These are phyloP conservation scores for Escovopsis sp. DNA, from an alignment of 2,329 filamentous ascomycete genomes.

Conservation along the genomic window DNA sequence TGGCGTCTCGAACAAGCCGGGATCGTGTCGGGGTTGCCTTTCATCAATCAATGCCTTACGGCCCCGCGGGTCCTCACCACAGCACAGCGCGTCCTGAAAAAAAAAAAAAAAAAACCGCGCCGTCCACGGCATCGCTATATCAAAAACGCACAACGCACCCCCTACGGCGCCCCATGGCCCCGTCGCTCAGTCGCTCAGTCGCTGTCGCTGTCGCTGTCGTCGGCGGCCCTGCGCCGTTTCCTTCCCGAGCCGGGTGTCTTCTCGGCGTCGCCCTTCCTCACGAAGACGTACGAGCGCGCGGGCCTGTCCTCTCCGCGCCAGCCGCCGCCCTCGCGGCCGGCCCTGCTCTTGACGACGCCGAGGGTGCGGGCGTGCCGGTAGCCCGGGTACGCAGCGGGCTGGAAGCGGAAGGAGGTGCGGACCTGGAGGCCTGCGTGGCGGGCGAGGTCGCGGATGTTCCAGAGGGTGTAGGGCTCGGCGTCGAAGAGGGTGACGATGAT, in stretches of 20 bases:
- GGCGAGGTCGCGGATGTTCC: slow-evolving; percentile 83
- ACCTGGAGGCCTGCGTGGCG: slow-evolving; percentile 62
- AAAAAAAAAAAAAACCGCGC: too few relatives aligned
- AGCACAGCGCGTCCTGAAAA: too few relatives aligned
- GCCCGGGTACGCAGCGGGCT: slow-evolving; percentile 51
- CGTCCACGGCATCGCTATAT: too few relatives aligned
- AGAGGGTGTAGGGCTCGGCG: slow-evolving; percentile 84
- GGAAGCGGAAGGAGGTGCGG: slow-evolving; percentile 55
- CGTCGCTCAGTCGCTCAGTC: too few relatives aligned
- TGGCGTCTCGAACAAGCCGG: too few relatives aligned
- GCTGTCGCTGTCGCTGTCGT: slow-evolving; percentile 8
- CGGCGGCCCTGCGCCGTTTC: slow-evolving; percentile 18
- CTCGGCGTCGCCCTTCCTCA: slow-evolving; percentile 41
- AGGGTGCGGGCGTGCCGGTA: slow-evolving; percentile 62
- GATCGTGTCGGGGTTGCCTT: too few relatives aligned
- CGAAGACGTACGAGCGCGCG: slow-evolving; percentile 47
- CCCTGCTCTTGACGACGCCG: slow-evolving; percentile 42
- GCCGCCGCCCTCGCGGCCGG: slow-evolving; percentile 26
- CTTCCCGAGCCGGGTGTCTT: slow-evolving; percentile 12
- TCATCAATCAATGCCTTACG: too few relatives aligned
- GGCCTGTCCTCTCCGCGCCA: slow-evolving; percentile 29
- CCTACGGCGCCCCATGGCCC: too few relatives aligned
- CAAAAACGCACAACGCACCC: too few relatives aligned
- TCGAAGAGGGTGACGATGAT: slow-evolving; percentile 85
- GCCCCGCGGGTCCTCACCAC: too few relatives aligned